Evolutionary conservation across 1,284 basidiomycete species (phyloP).

Genomic region (Boletellus deceptivus): DNA sequence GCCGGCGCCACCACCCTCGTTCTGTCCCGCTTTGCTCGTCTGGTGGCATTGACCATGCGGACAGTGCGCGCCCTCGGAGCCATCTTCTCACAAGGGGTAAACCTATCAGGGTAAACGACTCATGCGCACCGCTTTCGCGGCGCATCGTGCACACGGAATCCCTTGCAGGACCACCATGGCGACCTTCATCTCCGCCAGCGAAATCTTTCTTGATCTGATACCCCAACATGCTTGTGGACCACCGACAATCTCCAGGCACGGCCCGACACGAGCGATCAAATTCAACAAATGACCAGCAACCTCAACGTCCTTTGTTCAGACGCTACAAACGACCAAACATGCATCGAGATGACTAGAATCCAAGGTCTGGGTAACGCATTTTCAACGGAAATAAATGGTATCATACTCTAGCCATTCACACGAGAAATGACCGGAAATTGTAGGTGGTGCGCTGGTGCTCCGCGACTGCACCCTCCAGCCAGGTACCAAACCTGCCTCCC

Average conservation of each 20-base stretch:
- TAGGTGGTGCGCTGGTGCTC: background rate
- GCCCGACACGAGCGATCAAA: too few relatives aligned
- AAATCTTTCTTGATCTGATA: background rate
- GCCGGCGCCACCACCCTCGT: background rate
- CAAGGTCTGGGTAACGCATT: conserved; percentile 3
- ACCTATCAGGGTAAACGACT: too few relatives aligned
- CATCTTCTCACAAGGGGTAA: too few relatives aligned
- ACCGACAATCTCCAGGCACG: background rate
- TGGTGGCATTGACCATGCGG: too few relatives aligned
- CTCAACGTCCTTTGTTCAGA: background rate
- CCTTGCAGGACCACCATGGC: too few relatives aligned
- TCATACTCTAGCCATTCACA: conserved; percentile 1
- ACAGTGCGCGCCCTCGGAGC: too few relatives aligned
- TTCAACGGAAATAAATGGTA: background rate
- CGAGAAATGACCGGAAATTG: conserved; percentile 7
- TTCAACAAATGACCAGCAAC: background rate
- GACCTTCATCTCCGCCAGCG: background rate
- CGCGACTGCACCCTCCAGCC: background rate
- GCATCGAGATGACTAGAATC: conserved; percentile 1
- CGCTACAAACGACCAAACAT: background rate
- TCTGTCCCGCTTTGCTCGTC: too few relatives aligned
- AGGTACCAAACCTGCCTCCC: conserved; percentile 6
- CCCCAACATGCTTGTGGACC: background rate
- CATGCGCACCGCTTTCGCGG: too few relatives aligned
- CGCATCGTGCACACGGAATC: too few relatives aligned